Conservation (phyloP, 352 stramenopile genomes). For the Phytophthora pinifolia region DNA sequence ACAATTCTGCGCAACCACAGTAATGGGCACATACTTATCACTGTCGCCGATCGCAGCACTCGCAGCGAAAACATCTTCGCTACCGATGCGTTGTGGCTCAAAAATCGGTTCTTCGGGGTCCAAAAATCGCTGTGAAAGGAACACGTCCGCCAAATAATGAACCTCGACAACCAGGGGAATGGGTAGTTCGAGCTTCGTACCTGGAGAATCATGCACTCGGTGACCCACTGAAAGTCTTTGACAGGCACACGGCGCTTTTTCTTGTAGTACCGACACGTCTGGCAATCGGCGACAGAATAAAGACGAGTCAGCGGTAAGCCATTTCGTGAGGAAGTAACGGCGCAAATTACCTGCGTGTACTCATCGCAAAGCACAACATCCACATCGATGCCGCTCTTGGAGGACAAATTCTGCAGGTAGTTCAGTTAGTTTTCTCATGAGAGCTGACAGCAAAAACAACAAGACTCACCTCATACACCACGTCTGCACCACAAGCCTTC, state of each 20-base stretch:
- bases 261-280: slow-evolving; percentile 62
- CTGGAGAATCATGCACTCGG: slow-evolving; percentile 81
- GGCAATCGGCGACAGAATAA: not conserved
- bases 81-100: slow-evolving; percentile 35
- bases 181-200: slow-evolving; percentile 28
- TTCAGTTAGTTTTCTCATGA: not conserved
- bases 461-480: slow-evolving; percentile 51
- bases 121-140: slow-evolving; percentile 42
- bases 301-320: not conserved
- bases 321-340: not conserved
- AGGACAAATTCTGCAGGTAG: slow-evolving; percentile 46
- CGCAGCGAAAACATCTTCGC: slow-evolving; percentile 42
- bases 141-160: not conserved
- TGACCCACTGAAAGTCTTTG: slow-evolving; percentile 80
- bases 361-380: slow-evolving; percentile 74
- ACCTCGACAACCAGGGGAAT: not conserved
- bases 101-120: slow-evolving; percentile 43
- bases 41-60: slow-evolving; percentile 57
- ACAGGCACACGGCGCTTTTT: slow-evolving; percentile 38
- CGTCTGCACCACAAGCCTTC: slow-evolving; percentile 56
- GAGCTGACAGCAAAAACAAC: not conserved
- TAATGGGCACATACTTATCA: slow-evolving; percentile 43
- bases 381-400: slow-evolving; percentile 34
- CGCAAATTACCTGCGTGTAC: slow-evolving; percentile 53
- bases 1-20: not conserved